Evolutionary conservation across 2,329 filamentous ascomycete genomes (phyloP), one percentile per base, ranked within the genome.

Genomic region (Sphaerostilbella broomeana): DNA sequence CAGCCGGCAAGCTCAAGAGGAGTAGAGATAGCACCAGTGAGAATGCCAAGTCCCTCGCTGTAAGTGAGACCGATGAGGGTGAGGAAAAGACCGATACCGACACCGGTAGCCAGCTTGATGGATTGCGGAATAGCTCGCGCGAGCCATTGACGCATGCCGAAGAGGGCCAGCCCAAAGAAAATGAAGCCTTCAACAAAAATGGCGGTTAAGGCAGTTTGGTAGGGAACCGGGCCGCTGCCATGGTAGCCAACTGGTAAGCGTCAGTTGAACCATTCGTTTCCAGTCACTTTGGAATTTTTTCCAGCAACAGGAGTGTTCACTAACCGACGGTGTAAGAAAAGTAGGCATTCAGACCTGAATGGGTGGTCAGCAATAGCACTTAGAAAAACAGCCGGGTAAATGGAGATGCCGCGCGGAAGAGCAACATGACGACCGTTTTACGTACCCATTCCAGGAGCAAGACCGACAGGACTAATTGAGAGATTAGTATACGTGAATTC

Each of bases 141-240:
- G 18, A 94, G 76, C 86, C 86, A 94, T 59, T 94, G 87, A 11
- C 87, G 81, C 65, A 94, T 73, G 25, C 87, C 87, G 37, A 89
- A 70, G 24, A 94, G 58, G 2, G 87, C 87, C 27, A 94, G 72
- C 2, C 68, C 84, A 35, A 94, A 77, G 63, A 94, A 94, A 46
- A 94, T 80, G 59, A 84, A 85, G 25, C 87, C 87, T 61, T 94
- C 87, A 11, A 92, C 81, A 57, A 94, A 94, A 49, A 92, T 87
- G 38, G 87, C 86, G 4, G 86, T 92, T 25, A 94, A 65, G 22
- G 87, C 87, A 28, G 89, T 72, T 38, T 74, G 61, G 56, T 86
- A 94, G 1, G 85, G 78, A 7, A 94, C 79, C 24, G 73, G 69
- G 2, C 86, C 86, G 16, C 69, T 73, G 29, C 86, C 87, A 57